Evolutionary conservation across 1,284 basidiomycete genomes (phyloP), one percentile per base, ranked within the genome.

Genomic region (Puccinia hordei): DNA sequence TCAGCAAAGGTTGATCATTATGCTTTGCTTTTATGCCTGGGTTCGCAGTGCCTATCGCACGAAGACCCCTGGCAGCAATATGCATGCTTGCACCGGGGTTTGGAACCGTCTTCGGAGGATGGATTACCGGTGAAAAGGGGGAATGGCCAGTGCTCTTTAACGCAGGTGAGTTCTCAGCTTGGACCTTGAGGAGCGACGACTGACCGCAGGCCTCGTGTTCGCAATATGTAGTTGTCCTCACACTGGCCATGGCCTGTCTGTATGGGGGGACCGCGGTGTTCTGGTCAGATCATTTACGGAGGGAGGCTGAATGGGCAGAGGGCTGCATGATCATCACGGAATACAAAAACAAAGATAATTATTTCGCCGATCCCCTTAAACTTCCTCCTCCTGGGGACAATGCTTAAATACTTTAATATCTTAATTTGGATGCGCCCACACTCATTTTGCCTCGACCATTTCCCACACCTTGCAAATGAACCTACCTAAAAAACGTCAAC

Each of bases 61-160:
- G 55, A 10, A 59, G 73, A 24, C 55, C 55, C 10, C 24, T 75
- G 27, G 44, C 44, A 30, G 73, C 73, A 1, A 61, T 75, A 22
- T 75, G 73, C 41, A 8, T 61, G 35, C 57, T 75, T 46, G 57
- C 55, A 2, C 44, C 55, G 13, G 73, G 57, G 51, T n/a, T 75
- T 17, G 73, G 73, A 27, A 33, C 44, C 1, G 57, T 75, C 6
- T 75, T 75, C 27, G 73, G 53, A 17, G 73, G 73, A 5, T 75
- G 73, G 73, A 75, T 75, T 15, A 75, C 73, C 3, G 57, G 73
- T 2, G 57, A 75, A 24, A 49, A 75, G 38, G 73, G 57, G 30
- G 55, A 75, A 75, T 75, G 73, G 73, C 73, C 73, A 22, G 33
- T 44, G 38, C 57, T 19, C 19, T 75, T 75, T 22, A 75, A 75